Base-by-base conservation (phyloP, 805 yeast genomes). In the Candida schatavii region DNA sequence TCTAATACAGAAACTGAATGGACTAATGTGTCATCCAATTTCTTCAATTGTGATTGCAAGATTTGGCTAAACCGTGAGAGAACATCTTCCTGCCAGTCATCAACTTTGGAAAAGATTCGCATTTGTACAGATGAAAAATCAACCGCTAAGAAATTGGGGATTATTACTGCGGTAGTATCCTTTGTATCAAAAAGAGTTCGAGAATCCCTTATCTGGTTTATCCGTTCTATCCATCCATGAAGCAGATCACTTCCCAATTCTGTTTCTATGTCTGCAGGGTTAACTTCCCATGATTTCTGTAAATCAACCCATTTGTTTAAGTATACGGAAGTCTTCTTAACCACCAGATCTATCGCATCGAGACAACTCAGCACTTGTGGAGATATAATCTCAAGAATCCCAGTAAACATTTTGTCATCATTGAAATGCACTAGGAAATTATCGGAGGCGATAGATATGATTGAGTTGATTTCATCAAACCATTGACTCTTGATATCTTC, bases 241-340 rank as follows among this genome's bases (percentile, higher is more conserved):
- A 11, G 11, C 6, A 17, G 11, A 40, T 68, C 63, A 2, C 46
- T 1, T 64, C 67, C 19, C 5, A 56, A 39, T 10, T 28, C 37
- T 13, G 44, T 32, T 10, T 38, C 39, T 4, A 19, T 14, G 0
- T 65, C 66, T 2, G 68, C 71, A 0, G 82, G 50, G 45, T 60
- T 48, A 19, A 62, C 43, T 26, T 76, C 81, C 87, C 89, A 82
- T 3, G 85, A 56, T 1, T 72, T 57, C 52, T 81, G 85, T 21
- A 83, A 65, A 17, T 59, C 61, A 2, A 54, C 50, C 95, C 95
- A 86, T 14, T 65, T 62, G 1, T 51, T 41, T 14, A 75, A 57
- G 48, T 80, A 81, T 0, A 14, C 39, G 0, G 49, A 35, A 0
- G 77, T 72, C 2, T 54, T 43, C 0, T 35, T 29, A 15, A 65